Evolutionary conservation across 495 filamentous ascomycete species (phyloP), one percentile per base, ranked within the genome.

Genomic region (Podospora didyma): DNA sequence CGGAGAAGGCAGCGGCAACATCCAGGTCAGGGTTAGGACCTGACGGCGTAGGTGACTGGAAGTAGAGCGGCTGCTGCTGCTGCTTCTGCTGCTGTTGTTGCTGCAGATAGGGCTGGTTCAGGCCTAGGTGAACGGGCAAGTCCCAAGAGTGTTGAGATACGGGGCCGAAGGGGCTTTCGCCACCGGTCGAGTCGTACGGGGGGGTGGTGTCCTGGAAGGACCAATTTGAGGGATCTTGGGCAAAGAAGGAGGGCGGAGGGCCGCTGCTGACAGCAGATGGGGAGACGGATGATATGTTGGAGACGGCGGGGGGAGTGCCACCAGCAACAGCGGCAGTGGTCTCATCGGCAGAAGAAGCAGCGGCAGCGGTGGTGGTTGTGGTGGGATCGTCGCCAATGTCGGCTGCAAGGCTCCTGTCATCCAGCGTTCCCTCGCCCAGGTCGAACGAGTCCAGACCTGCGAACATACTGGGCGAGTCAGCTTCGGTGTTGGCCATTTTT

Each of bases 121-220:
- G 52, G 39, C 53, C 62, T 51, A 63, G 55, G 61, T 57, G 66
- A 61, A 51, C 60, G 42, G 55, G 71, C 54, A 69, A 50, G 2
- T 66, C 60, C 61, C 61, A 68, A 21, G 21, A 20, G 16, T 31
- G 53, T 10, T 19, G 35, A n/a, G 26, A 10, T 4, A 34, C 22
- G 1, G 23, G 12, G 41, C 37, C 52, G 49, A 69, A 69, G 19
- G 61, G 42, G 58, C 42, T 53, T 22, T 53, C 62, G 39, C 26
- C 22, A 45, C 49, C 54, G 57, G 56, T 67, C 39, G 71, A 56
- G 41, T 77, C 74, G 65, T 75, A 77, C 20, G 75, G 74, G 56
- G 75, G 71, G 10, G 74, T n/a, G n/a, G n/a, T 73, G 58, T 74
- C 71, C 51, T 74, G 69, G 44, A 77, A 76, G 57, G 48, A 28